These are phyloP conservation scores for Exophiala viscosa DNA, from an alignment of 2,329 filamentous ascomycete species.

Conservation along the genomic window DNA sequence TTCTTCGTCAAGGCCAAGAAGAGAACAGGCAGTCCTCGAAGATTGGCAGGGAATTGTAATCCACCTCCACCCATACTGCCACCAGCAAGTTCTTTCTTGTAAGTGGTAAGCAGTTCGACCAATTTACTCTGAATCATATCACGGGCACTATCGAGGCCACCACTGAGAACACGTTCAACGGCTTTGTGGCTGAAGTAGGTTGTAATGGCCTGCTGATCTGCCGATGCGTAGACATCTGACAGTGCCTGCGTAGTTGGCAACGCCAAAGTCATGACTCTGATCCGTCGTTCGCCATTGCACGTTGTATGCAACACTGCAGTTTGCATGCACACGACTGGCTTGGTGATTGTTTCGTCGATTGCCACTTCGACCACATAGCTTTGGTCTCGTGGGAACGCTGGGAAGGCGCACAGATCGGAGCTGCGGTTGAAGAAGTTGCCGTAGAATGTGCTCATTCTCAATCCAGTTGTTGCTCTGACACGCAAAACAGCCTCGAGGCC, in stretches of 20 bases:
- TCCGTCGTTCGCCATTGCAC: slow-evolving; percentile 93
- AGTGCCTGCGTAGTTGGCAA: slow-evolving; percentile 89
- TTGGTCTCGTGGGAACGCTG: slow-evolving; percentile 94
- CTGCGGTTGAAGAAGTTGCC: slow-evolving; percentile 99
- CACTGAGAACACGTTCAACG: slow-evolving; percentile 81
- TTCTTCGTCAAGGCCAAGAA: slow-evolving; percentile 97
- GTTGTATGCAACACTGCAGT: slow-evolving; percentile 95
- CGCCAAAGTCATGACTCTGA: slow-evolving; percentile 87
- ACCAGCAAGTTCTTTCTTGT: slow-evolving; percentile 92
- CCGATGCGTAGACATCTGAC: slow-evolving; percentile 88
- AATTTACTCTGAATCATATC: slow-evolving; percentile 90
- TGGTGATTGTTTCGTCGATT: slow-evolving; percentile 89
- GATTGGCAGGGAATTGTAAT: slow-evolving; percentile 88
- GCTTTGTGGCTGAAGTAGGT: slow-evolving; percentile 97
- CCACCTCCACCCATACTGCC: slow-evolving; percentile 91
- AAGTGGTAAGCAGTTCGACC: slow-evolving; percentile 87
- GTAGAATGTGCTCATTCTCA: slow-evolving; percentile 97
- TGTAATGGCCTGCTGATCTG: slow-evolving; percentile 88
- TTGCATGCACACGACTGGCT: slow-evolving; percentile 88
- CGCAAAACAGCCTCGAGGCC: slow-evolving; percentile 92
- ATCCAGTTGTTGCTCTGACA: slow-evolving; percentile 87
- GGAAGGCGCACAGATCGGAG: slow-evolving; percentile 95
- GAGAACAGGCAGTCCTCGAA: slow-evolving; percentile 80
- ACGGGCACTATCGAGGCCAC: slow-evolving; percentile 81
- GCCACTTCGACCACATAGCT: slow-evolving; percentile 97